Evolutionary conservation across 2,329 filamentous ascomycete species (phyloP), one percentile per base, ranked within the genome.

Genomic region (Aspergillus brunneoviolaceus): DNA sequence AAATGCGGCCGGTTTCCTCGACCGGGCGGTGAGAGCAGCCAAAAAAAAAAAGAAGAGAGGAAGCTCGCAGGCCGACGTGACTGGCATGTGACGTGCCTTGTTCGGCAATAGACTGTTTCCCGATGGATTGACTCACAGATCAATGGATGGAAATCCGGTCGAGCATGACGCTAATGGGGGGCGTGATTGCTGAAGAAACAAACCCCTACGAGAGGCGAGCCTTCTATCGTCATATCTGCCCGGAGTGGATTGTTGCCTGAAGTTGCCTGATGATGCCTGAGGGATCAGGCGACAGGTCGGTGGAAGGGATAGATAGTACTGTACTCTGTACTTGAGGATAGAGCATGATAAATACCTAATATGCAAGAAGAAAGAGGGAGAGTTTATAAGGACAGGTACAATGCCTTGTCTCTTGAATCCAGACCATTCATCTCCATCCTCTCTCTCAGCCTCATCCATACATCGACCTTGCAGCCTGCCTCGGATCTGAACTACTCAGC

Each of bases 1-100:
- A 23, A 49, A 56, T 58, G 53, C 56, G 58, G 52, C 19, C 51
- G 42, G 35, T 51, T 49, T 51, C 57, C 23, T 19, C 49, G 42
- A 25, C 56, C 33, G 62, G 64, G 64, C 64, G 64, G 64, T 66
- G 64, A 63, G 61, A 58, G 60, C 57, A 58, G 49, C 42, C 3
- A 14, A 35, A 35, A 35, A 35, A 14, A 33, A 33, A 33, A 33
- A 33, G 7, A 12, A 33, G 5, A 35, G 33, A 35, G 27, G 35
- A 47, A 48, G 45, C 33, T 35, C 14, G 33, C 33, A 35, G 33
- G 11, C 14, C 14, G 33, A 2, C 2, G 21, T 21, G 21, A 10
- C 42, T 58, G 56, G 57, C 61, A 67, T 65, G 60, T 63, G 63
- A 65, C 55, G 51, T 52, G 52, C 45, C 47, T 39, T 25, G 31